Base-by-base conservation (phyloP, 768 basidiomycete genomes). In the Tylopilus sp. region DNA sequence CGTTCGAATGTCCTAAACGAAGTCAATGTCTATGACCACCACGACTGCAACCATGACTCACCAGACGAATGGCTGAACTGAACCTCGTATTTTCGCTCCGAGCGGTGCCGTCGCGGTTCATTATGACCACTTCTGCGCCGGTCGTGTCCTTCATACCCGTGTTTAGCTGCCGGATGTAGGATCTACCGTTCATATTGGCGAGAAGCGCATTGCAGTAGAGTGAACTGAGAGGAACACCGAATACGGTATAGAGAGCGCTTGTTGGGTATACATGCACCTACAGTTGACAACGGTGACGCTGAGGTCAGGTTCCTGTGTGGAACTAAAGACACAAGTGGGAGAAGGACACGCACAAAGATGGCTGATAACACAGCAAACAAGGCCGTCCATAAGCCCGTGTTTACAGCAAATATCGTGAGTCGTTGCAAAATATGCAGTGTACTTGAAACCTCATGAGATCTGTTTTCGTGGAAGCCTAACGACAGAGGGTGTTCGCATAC, bases 361-460 rank as follows among this genome's bases (percentile, higher is more conserved):
- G 33, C 3, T 2, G 30, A 4, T 17, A 55, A 6, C n/a, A 50
- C 15, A 7, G 74, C 68, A 6, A 61, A 66, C 0, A 77, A 75
- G 51, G 83, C 81, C 15, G 80, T 72, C 15, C 76, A 77, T 15
- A 81, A 73, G 0, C 79, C 72, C 1, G 39, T 52, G 6, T 59
- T 59, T 12, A 62, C 48, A 0, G 52, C 35, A 20, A 53, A 60
- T 6, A 63, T 23, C 3, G 22, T 43, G 13, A 63, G 40, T 11
- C 49, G 49, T 40, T 52, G 52, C n/a, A 60, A 40, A 6, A 38
- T 15, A 20, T 46, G 30, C 10, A 18, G 4, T 7, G 49, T 56
- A 1, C 60, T 62, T 44, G 45, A 6, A 13, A 4, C 15, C 10
- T 18, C 18, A 11, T 9, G 13, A 51, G 18, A 25, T 26, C 8